phyloP scores from a whole-genome alignment of 2,329 filamentous ascomycete species.

The Dactylonectria estremocensis region DNA sequence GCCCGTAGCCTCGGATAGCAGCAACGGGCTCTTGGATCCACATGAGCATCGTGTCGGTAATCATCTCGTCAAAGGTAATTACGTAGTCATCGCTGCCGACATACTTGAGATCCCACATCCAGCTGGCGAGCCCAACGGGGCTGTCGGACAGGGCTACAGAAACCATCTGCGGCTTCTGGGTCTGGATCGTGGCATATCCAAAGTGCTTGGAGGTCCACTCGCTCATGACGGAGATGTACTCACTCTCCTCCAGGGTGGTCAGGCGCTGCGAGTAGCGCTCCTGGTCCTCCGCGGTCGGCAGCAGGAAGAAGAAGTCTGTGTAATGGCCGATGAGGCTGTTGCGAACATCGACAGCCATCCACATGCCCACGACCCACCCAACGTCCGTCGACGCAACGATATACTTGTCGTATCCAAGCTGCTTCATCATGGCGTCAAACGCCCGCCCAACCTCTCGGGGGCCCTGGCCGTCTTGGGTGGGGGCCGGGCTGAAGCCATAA shows the following conservation, averaged over 20 bases:
- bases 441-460: slow-evolving; percentile 27
- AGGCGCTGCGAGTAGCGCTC: background rate
- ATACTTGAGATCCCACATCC: slow-evolving; percentile 20
- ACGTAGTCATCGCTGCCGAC: slow-evolving; percentile 12
- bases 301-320: slow-evolving; percentile 4
- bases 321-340: slow-evolving; percentile 31
- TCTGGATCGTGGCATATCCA: slow-evolving; percentile 13
- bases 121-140: slow-evolving; percentile 17
- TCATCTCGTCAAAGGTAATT: slow-evolving; percentile 10
- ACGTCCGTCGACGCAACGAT: slow-evolving; percentile 32
- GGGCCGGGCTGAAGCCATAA: slow-evolving; percentile 41
- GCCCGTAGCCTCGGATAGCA: slow-evolving; percentile 7
- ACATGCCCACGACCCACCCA: slow-evolving; percentile 31
- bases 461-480: slow-evolving; percentile 29
- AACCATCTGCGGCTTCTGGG: slow-evolving; percentile 8
- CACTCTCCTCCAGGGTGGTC: slow-evolving; percentile 11
- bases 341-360: slow-evolving; percentile 19
- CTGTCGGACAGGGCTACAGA: slow-evolving; percentile 17
- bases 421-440: slow-evolving; percentile 35
- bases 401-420: slow-evolving; percentile 38
- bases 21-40: slow-evolving; percentile 21
- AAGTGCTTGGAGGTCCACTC: slow-evolving; percentile 8
- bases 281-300: background rate
- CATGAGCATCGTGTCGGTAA: slow-evolving; percentile 21
- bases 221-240: slow-evolving; percentile 6